Base-by-base conservation (phyloP, 1,284 basidiomycete species). In the Apiotrichum akiyoshidainum region DNA sequence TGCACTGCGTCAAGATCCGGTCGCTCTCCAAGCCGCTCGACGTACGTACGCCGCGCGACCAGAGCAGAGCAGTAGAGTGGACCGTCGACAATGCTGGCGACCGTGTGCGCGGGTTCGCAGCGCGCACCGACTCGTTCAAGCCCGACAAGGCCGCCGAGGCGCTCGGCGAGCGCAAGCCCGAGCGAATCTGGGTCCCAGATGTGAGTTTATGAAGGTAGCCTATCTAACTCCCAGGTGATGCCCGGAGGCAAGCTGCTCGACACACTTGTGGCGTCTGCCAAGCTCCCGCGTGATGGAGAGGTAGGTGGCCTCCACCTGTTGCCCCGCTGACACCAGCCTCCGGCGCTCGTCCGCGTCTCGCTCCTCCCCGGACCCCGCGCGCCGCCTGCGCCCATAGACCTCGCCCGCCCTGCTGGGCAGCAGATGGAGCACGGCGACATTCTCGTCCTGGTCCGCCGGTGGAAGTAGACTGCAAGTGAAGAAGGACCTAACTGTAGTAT, bases 61-160 rank as follows among this genome's bases (percentile, higher is more conserved):
- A 46, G 59, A 67, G 51, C 54, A 58, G 50, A n/a, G 65, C 68
- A 40, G 72, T 76, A 51, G 73, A 76, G 54, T 70, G 68, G 63
- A 58, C 50, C 7, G 54, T 68, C 1, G 69, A 65, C 26, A 35
- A 58, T 12, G 46, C 42, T 6, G 58, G 53, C 11, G 49, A 46
- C 4, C 49, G 44, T 2, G 57, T 71, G 19, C 53, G 53, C 35
- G 63, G 65, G 42, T 64, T 65, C 61, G 14, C 17, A 14, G 60
- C 56, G 0, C 64, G 61, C 31, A 16, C 53, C 10, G 64, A 46
- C 8, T 54, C 54, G 46, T 58, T 58, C 42, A 58, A 54, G 11
- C 59, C 58, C 5, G 48, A 65, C 14, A 60, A 63, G 21, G 61
- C 50, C 1, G 53, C 54, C 1, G 47, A 45, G 10, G 46, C 48